Evolutionary conservation across 2,329 filamentous ascomycete genomes (phyloP).

Genomic region (Tolypocladium nubicola): DNA sequence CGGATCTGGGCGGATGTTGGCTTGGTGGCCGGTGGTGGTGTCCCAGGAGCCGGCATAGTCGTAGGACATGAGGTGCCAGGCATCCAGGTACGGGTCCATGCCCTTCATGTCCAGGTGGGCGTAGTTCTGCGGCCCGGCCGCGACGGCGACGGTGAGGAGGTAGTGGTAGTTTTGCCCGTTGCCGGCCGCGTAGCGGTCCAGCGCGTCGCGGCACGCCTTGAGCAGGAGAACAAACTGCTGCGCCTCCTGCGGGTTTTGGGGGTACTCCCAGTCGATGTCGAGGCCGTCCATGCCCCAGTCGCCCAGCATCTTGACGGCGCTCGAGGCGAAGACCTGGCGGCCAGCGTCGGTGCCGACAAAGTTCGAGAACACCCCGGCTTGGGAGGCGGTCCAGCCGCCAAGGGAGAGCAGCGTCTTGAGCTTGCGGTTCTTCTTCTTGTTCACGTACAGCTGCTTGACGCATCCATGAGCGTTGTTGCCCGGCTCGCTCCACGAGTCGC

Average conservation of each 20-base stretch:
- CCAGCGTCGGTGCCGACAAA: slow-evolving; percentile 51
- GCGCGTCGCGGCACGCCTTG: slow-evolving; percentile 27
- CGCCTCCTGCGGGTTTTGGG: slow-evolving; percentile 26
- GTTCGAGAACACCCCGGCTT: slow-evolving; percentile 47
- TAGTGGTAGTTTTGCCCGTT: slow-evolving; percentile 35
- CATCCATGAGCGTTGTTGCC: slow-evolving; percentile 65
- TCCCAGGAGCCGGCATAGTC: slow-evolving; percentile 64
- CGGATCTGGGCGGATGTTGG: slow-evolving; percentile 52
- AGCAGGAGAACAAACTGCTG: slow-evolving; percentile 31
- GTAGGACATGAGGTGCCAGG: slow-evolving; percentile 57
- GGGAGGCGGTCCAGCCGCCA: slow-evolving; percentile 70
- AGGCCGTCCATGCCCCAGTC: slow-evolving; percentile 53
- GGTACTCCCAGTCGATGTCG: slow-evolving; percentile 49
- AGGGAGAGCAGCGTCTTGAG: slow-evolving; percentile 74
- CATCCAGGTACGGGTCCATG: slow-evolving; percentile 48
- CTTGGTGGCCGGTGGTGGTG: slow-evolving; percentile 50
- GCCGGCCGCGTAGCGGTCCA: slow-evolving; percentile 29
- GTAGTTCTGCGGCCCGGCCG: slow-evolving; percentile 39
- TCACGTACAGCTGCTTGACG: slow-evolving; percentile 63
- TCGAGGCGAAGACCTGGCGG: slow-evolving; percentile 54
- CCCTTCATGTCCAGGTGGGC: slow-evolving; percentile 35
- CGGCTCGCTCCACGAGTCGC: slow-evolving; percentile 46
- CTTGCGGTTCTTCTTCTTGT: slow-evolving; percentile 67
- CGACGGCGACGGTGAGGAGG: slow-evolving; percentile 37
- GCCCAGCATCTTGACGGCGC: slow-evolving; percentile 57